Conservation (phyloP, 257 asterid genomes). For the Solanum bulbocastanum region DNA sequence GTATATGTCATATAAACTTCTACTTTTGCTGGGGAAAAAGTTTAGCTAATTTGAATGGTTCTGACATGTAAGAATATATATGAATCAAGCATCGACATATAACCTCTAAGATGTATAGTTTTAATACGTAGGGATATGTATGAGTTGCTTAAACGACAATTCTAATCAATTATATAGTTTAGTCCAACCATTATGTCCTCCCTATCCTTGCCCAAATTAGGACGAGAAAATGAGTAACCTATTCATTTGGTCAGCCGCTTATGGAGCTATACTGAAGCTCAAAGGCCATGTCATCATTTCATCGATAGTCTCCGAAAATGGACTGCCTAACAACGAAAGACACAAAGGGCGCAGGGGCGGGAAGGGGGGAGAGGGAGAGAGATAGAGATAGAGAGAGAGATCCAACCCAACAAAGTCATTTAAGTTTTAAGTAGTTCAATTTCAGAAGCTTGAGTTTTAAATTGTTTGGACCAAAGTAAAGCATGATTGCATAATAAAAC, state of each 20-base stretch:
- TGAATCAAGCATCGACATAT: neutral
- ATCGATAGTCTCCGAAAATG: neutral
- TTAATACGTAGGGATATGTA: no score
- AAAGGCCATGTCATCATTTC: neutral
- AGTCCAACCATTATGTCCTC: neutral
- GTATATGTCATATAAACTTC: neutral
- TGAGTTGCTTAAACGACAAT: no score
- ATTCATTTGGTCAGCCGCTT: neutral
- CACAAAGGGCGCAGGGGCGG: neutral
- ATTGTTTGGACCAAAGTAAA: neutral
- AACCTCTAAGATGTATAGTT: no score
- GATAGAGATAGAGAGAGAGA: neutral
- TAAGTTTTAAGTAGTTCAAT: neutral
- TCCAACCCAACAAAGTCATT: neutral
- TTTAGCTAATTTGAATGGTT: neutral
- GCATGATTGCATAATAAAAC: neutral
- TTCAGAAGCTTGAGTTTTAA: neutral
- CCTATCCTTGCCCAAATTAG: neutral
- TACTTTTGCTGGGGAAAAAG: neutral
- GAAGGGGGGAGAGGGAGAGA: neutral
- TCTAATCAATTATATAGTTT: neutral
- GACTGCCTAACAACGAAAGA: neutral
- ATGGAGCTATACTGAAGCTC: neutral
- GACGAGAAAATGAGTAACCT: neutral
- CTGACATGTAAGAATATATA: neutral